Conservation (phyloP, 495 filamentous ascomycete species). For the Trichoderma asperelloides region DNA sequence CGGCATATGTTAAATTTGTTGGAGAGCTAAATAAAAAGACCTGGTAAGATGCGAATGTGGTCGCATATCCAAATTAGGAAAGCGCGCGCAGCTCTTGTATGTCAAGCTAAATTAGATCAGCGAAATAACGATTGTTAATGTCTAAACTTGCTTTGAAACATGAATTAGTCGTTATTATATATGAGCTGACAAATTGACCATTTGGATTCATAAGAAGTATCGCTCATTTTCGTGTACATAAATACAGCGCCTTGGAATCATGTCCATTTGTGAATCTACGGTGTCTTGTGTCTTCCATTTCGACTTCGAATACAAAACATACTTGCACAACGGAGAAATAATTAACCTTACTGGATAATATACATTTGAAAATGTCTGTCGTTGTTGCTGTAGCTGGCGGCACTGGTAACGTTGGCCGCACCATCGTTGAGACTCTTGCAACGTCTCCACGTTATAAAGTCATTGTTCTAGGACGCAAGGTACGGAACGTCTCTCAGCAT, state of each 20-base stretch:
- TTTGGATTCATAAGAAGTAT: neutral
- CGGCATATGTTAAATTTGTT: too few species aligned
- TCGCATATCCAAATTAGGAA: neutral
- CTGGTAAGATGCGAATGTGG: neutral
- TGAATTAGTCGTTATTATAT: neutral
- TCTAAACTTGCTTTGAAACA: neutral
- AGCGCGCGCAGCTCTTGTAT: neutral
- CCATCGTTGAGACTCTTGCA: conserved; percentile 34
- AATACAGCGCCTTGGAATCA: too few species aligned
- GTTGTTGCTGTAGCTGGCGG: conserved; percentile 45
- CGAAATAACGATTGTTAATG: too few species aligned
- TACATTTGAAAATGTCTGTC: conserved; percentile 23
- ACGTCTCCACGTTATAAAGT: conserved; percentile 22
- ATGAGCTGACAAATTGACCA: neutral
- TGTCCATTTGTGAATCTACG: too few species aligned
- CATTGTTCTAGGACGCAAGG: conserved; percentile 30
- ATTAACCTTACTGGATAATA: neutral
- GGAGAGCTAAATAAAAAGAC: too few species aligned
- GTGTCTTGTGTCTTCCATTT: too few species aligned
- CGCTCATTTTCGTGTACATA: too few species aligned
- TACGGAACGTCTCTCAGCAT: conserved; percentile 12
- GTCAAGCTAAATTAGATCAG: neutral
- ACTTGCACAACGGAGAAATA: too few species aligned
- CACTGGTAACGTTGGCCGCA: conserved; percentile 37
- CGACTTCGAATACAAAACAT: too few species aligned